Percentiles rank a stretch among this genome's conserved stretches.
Conservation (phyloP, 768 basidiomycete species). For the Lactifluus subvellereus region DNA sequence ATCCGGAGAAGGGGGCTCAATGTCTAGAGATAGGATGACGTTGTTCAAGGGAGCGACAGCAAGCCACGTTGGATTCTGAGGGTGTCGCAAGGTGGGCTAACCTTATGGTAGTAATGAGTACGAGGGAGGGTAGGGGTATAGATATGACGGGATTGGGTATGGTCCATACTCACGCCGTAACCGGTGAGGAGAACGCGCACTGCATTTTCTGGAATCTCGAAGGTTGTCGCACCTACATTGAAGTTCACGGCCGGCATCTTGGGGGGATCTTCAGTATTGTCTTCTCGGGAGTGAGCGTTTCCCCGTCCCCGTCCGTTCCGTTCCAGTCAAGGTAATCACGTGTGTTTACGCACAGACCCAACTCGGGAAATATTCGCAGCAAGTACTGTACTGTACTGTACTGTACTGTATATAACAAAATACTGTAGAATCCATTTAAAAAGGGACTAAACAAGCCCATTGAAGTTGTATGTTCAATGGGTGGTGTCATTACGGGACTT, state of each 20-base stretch:
- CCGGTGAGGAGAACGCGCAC: slow-evolving; percentile 45
- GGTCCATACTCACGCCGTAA: slow-evolving; percentile 41
- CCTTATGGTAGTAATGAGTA: slow-evolving; percentile 24
- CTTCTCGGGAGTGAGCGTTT: too few species aligned
- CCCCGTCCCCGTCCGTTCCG: too few species aligned
- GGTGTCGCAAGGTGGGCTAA: slow-evolving; percentile 26
- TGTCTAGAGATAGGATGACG: slow-evolving; percentile 33
- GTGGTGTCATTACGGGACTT: too few species aligned
- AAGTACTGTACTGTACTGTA: too few species aligned
- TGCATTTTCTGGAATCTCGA: slow-evolving; percentile 26
- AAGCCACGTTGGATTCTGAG: slow-evolving; percentile 64
- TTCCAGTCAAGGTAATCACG: slow-evolving; percentile 7
- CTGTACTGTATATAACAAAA: too few species aligned
- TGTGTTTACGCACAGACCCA: neutral
- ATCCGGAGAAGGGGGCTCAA: slow-evolving; percentile 24
- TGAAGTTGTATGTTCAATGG: too few species aligned
- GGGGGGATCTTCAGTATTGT: too few species aligned
- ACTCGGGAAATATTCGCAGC: too few species aligned
- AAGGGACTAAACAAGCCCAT: too few species aligned
- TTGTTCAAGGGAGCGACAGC: slow-evolving; percentile 63
- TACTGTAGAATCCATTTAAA: too few species aligned
- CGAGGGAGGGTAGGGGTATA: neutral
- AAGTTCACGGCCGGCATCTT: neutral
- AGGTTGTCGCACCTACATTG: neutral
- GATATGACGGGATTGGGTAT: neutral